Base-by-base conservation (phyloP, 2,329 filamentous ascomycete genomes). In the Penicillium sp. region DNA sequence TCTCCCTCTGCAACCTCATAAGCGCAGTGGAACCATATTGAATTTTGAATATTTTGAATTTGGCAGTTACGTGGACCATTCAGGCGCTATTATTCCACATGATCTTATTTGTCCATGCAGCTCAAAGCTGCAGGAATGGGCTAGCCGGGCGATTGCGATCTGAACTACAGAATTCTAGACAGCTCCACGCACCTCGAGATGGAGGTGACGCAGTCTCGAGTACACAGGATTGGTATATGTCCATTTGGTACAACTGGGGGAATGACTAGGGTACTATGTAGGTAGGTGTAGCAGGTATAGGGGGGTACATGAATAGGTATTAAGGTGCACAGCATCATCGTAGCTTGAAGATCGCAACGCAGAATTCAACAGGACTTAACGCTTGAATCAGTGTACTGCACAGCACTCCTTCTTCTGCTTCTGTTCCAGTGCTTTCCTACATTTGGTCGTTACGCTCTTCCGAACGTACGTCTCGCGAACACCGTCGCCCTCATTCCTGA, bases 381-480 rank as follows among this genome's bases (percentile, higher is more conserved):
- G 28, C 28, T 30, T 35, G 30, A 15, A 3, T 22, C 12, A 45
- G 24, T 42, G n/a, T 15, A 19, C 53, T 7, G 53, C 53, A 17
- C 22, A 17, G 22, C 13, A 13, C 10, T 58, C 22, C 3, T 54
- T 56, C 45, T 66, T 15, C 10, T 61, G 55, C 37, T 65, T 53
- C 12, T 64, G 26, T 17, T 67, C 63, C 38, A 54, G 51, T 6
- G 35, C 37, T 28, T 73, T 72, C 60, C 71, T 70, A 70, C 72
- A 75, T 66, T 72, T 70, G 40, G 67, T 72, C 4, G 66, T 66
- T 17, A 62, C 47, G 24, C 62, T 80, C 65, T 80, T 84, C 45
- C 83, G 77, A 30, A 86, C 77, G 81, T 88, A 91, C 15, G 89
- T 82, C 77, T 92, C 90, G 0, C 88, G 87, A n/a, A 93, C 80